Percentiles rank a stretch among this genome's conserved stretches.
Conservation (phyloP, 2,329 filamentous ascomycete genomes). For the Colletotrichum coccodes region DNA sequence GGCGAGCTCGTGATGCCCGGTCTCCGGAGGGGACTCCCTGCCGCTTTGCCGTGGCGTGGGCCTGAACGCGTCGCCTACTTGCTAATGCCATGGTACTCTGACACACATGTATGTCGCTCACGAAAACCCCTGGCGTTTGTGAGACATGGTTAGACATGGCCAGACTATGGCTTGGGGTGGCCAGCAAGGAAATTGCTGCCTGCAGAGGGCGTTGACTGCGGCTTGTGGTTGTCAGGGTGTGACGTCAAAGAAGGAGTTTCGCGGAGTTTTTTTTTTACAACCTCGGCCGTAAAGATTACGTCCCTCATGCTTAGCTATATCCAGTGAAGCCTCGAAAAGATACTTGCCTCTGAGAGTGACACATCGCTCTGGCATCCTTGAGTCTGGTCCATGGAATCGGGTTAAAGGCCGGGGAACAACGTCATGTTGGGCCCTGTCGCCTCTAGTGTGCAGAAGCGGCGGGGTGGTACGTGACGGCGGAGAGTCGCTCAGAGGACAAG, state of each 20-base stretch:
- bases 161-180: neutral
- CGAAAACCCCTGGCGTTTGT: slow-evolving; percentile 1
- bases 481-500: neutral
- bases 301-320: neutral
- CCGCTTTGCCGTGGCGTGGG: slow-evolving; percentile 18
- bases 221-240: neutral
- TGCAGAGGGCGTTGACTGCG: neutral
- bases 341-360: neutral
- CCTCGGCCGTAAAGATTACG: neutral
- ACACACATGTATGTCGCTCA: slow-evolving; percentile 18
- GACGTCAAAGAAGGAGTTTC: neutral
- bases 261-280: too few species aligned
- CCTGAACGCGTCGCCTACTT: neutral
- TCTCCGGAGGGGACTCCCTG: neutral
- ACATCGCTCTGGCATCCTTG: neutral
- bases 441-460: neutral
- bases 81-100: slow-evolving; percentile 30
- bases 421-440: neutral
- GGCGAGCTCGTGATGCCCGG: neutral
- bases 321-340: too few species aligned
- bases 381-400: neutral
- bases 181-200: neutral
- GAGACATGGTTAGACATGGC: neutral
- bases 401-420: neutral
- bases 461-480: neutral